Conservation (phyloP, 768 basidiomycete species). For the Boletus tomentosulus region DNA sequence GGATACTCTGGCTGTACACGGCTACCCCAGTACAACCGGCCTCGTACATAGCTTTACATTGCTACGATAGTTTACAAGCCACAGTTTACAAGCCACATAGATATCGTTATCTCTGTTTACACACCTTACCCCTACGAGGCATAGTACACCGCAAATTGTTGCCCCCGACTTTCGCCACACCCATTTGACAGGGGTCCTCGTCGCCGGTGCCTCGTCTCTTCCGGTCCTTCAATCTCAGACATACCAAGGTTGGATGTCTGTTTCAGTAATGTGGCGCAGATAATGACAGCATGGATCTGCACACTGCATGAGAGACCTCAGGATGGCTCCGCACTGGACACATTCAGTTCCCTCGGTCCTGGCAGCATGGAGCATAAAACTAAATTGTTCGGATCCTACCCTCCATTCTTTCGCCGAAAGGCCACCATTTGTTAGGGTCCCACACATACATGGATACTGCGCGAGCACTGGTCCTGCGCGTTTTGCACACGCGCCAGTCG, state of each 20-base stretch:
- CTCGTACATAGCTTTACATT: not conserved
- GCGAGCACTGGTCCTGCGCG: not conserved
- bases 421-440: not conserved
- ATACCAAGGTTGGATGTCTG: constrained; percentile 23
- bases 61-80: not conserved
- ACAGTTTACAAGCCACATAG: not conserved
- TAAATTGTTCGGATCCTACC: too few species aligned
- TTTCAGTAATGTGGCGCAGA: constrained; percentile 34
- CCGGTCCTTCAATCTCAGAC: constrained; percentile 1
- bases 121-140: constrained; percentile 7
- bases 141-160: constrained; percentile 9
- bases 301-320: constrained; percentile 6
- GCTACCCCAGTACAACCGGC: not conserved
- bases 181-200: constrained; percentile 13
- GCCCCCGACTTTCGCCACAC: constrained; percentile 2
- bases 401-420: too few species aligned
- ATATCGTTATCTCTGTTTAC: not conserved
- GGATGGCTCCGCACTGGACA: constrained; percentile 2
- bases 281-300: constrained; percentile 29
- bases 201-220: constrained; percentile 4
- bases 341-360: not conserved
- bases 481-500: constrained; percentile 18
- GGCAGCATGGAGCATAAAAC: constrained; percentile 11
- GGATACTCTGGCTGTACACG: not conserved
- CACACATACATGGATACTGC: not conserved